phyloP scores from a whole-genome alignment of 2,329 filamentous ascomycete genomes.

The Cladosporium halotolerans region DNA sequence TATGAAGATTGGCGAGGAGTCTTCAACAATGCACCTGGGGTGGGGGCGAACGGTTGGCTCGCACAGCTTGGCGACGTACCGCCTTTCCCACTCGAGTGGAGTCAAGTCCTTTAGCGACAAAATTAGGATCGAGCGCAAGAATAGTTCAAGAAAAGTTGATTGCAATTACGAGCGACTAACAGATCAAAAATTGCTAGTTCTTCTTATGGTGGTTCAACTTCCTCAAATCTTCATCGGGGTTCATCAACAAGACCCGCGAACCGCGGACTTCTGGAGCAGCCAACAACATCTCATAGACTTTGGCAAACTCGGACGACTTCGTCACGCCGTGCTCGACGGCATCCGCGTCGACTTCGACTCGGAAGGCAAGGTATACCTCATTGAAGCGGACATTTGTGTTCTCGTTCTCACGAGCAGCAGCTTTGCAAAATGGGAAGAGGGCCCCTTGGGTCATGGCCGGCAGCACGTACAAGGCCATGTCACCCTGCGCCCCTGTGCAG shows the following conservation, averaged over 20 bases:
- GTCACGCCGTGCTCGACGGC: slow-evolving; percentile 8
- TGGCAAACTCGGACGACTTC: slow-evolving; percentile 12
- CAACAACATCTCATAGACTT: slow-evolving; percentile 12
- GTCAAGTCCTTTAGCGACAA: background rate
- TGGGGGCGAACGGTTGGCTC: background rate
- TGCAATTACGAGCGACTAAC: too few species aligned
- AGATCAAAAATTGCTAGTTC: background rate
- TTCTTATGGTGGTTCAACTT: background rate
- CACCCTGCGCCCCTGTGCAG: slow-evolving; percentile 30
- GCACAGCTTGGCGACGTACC: background rate
- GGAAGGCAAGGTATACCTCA: slow-evolving; percentile 32
- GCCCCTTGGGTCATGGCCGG: slow-evolving; percentile 33
- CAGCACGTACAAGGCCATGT: slow-evolving; percentile 18
- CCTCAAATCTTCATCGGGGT: background rate
- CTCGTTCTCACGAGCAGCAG: slow-evolving; percentile 26
- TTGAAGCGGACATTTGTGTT: slow-evolving; percentile 35
- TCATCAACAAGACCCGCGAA: slow-evolving; percentile 8
- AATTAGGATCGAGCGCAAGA: too few species aligned
- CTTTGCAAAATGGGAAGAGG: slow-evolving; percentile 31
- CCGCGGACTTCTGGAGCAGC: background rate
- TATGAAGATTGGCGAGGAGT: slow-evolving; percentile 18
- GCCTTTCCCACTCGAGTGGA: background rate
- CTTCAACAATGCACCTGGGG: slow-evolving; percentile 1
- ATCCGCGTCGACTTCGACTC: slow-evolving; percentile 11
- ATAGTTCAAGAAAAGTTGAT: too few species aligned